Evolutionary conservation across 2,329 filamentous ascomycete genomes (phyloP).

Genomic region (Mollisiaceae sp.): DNA sequence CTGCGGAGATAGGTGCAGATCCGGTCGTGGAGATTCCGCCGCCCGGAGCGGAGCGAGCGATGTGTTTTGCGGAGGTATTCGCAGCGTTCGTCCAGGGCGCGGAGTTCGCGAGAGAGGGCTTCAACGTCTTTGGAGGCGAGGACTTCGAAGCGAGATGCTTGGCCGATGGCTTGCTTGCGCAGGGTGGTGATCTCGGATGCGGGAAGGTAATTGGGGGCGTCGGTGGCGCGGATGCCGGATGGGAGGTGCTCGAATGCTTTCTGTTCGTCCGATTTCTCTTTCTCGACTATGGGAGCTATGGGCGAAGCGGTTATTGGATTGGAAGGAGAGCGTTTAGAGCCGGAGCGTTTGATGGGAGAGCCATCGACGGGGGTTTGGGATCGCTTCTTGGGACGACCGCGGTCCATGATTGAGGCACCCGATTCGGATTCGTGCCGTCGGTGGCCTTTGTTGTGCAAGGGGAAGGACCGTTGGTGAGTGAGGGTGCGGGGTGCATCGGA

Average conservation of each 20-base stretch:
- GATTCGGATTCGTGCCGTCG: conserved; percentile 62
- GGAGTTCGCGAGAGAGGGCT: conserved; percentile 71
- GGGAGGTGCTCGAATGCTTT: conserved; percentile 66
- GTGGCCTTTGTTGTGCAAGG: conserved; percentile 45
- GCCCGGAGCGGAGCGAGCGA: conserved; percentile 73
- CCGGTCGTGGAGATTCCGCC: conserved; percentile 75
- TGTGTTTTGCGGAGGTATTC: conserved; percentile 81
- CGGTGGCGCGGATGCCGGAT: conserved; percentile 57
- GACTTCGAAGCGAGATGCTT: conserved; percentile 69
- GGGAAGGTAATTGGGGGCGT: conserved; percentile 56
- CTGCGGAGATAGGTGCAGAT: conserved; percentile 80
- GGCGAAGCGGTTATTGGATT: conserved; percentile 7
- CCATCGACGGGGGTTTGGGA: conserved; percentile 43
- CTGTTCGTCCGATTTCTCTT: conserved; percentile 50
- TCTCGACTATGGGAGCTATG: not conserved
- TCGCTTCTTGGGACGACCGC: conserved; percentile 64
- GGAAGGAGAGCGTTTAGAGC: conserved; percentile 17
- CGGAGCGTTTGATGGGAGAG: conserved; percentile 45
- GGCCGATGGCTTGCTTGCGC: conserved; percentile 64
- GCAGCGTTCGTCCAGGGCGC: conserved; percentile 76
- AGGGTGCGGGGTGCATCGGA: conserved; percentile 26
- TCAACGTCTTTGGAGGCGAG: conserved; percentile 67
- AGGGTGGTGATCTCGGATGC: conserved; percentile 56
- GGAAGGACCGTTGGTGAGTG: conserved; percentile 23
- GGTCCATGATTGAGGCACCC: conserved; percentile 62